phyloP scores from a whole-genome alignment of 1,139 yeast genomes.

The Sugiyamaella novakii region DNA sequence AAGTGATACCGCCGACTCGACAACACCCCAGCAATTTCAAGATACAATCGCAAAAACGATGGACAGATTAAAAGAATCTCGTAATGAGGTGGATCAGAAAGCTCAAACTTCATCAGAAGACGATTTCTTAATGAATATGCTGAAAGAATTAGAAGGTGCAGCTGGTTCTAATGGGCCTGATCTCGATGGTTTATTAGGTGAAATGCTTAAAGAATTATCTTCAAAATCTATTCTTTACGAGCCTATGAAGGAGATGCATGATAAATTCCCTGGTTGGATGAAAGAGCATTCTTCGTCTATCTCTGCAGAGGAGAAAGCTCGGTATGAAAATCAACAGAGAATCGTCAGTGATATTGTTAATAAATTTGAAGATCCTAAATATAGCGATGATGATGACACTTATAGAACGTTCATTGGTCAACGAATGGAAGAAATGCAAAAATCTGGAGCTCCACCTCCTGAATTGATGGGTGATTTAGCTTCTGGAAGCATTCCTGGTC shows the following conservation, averaged over 20 bases:
- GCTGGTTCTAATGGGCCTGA: conserved; percentile 50
- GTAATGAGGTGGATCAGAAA: conserved; percentile 62
- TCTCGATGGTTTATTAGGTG: conserved; percentile 64
- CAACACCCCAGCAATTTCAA: conserved; percentile 55
- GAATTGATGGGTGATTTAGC: conserved; percentile 71
- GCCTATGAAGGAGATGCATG: conserved; percentile 79
- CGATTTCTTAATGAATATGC: conserved; percentile 45
- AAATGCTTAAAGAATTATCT: conserved; percentile 80
- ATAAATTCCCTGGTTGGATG: conserved; percentile 64
- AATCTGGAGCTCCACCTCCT: conserved; percentile 82
- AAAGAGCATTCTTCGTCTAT: conserved; percentile 49
- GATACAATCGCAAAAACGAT: conserved; percentile 79
- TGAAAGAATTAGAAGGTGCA: conserved; percentile 60
- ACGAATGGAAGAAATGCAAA: conserved; percentile 57
- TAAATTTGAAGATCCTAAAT: conserved; percentile 59
- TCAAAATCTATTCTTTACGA: conserved; percentile 86
- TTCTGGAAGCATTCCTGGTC: conserved; percentile 57
- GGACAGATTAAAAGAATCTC: conserved; percentile 60
- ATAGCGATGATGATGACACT: conserved; percentile 54
- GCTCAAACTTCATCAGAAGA: conserved; percentile 51
- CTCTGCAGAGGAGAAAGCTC: conserved; percentile 37
- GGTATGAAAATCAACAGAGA: conserved; percentile 42
- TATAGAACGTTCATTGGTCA: conserved; percentile 57
- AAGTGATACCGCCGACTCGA: conserved; percentile 13
- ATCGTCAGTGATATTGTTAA: conserved; percentile 52